Evolutionary conservation across 129 eudicot species (phyloP), one percentile per base, ranked within the genome.

Genomic region (Centaurea solstitialis): DNA sequence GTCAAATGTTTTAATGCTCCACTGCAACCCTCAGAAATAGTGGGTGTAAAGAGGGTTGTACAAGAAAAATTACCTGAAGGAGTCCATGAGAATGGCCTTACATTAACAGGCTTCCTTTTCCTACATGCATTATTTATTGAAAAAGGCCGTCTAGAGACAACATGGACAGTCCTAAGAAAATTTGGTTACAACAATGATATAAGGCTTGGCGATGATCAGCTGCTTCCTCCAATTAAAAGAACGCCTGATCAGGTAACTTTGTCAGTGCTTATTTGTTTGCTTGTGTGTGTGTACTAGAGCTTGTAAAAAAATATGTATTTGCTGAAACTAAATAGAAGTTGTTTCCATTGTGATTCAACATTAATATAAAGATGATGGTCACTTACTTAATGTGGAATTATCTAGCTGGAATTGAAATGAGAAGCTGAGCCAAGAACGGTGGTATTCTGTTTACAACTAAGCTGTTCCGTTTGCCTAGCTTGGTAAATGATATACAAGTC

Each of bases 111-210:
- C 18, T 90, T 90, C 65, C 87, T 90, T 26, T 90, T 88, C 78
- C 94, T 90, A 24, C 90, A 90, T 81, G 94, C 94, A 23, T 87
- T 90, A 11, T 90, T 90, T 41, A 84, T 90, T 59, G 94, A 90
- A 66, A 88, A 88, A 75, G 94, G 94, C 74, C 83, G 89, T 50
- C 72, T 90, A 43, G 94, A 86, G 86, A 90, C 94, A 72, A 88
- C 92, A 24, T 90, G 94, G 94, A 90, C 90, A 2, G 94, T 90
- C 28, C 79, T 88, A 41, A 69, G 94, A 72, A 90, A 90, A 83
- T 90, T 90, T 82, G 92, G 92, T 18, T 90, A 90, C 69, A 87
- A 88, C 59, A 84, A 90, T 82, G 92, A 90, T 35, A 83, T 90
- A 41, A 88, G 92, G 65, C 90, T 90, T 7, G 73, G 70, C 68